Base-by-base conservation (phyloP, 1,284 basidiomycete species). In the Omphalotus olearius region DNA sequence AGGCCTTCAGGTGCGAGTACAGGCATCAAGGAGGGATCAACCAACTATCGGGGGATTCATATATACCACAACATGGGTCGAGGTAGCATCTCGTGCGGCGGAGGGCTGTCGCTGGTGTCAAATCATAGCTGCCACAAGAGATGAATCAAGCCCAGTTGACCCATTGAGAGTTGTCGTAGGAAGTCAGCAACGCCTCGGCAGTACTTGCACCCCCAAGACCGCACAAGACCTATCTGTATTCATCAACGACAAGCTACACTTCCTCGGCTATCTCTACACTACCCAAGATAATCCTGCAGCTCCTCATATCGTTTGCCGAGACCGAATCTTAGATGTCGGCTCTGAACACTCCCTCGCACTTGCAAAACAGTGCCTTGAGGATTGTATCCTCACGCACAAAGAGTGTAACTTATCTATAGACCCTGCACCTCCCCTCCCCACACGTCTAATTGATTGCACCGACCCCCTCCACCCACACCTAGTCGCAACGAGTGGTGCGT, bases 371-470 rank as follows among this genome's bases (percentile, higher is more conserved):
- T 28, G 26, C 26, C 26, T 28, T 28, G 26, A 28, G 26, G 26
- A 28, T 28, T 28, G 26, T 28, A 28, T 28, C 40, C n/a, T 11
- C 40, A 42, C 40, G 40, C 37, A 39, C 37, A 39, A 16, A 39
- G 37, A 39, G 5, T n/a, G 37, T 39, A 18, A 4, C 18, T 39
- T 13, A 39, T 18, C 37, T 39, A 4, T 6, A 18, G 37, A 39
- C 18, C 14, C 37, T 13, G 14, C 30, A 46, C 28, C 25, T 33
- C 16, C 28, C n/a, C 47, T 48, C 33, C 47, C 47, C 17, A 38
- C 33, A 16, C 47, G 47, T 25, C 20, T 48, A 16, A 39, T 48
- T 28, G 47, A 48, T 37, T 48, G 47, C 26, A 39, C 23, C 39
- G 44, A 45, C 28, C 30, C 44, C 16, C 9, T 26, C 17, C 36